These are phyloP conservation scores for Actinomortierella ambigua DNA, from an alignment of 371 early-diverging fungal species.

Conservation along the genomic window DNA sequence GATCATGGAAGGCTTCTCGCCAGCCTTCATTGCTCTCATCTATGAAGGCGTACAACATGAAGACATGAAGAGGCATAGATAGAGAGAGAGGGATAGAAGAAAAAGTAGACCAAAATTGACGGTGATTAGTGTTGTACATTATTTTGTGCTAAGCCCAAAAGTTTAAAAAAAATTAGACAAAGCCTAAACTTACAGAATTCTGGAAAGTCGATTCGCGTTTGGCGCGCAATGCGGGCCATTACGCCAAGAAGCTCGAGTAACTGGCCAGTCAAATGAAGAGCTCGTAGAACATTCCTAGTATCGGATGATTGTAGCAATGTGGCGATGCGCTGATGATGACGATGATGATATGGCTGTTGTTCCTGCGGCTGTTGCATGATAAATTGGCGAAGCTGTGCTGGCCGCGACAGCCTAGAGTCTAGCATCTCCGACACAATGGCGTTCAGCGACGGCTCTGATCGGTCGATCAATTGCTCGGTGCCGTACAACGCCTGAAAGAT, in stretches of 20 bases:
- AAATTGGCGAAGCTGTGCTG: background rate
- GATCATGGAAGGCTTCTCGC: constrained; percentile 24
- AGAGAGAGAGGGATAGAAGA: background rate
- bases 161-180: background rate
- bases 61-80: too few species aligned
- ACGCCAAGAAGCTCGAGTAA: constrained; percentile 10
- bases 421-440: background rate
- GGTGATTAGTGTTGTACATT: too few species aligned
- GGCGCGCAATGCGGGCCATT: constrained; percentile 8
- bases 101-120: background rate
- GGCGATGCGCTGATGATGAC: background rate
- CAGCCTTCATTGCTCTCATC: constrained; percentile 20
- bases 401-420: background rate
- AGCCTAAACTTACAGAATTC: constrained; percentile 18
- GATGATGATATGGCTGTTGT: too few species aligned
- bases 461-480: constrained; percentile 4
- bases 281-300: constrained; percentile 2
- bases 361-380: too few species aligned
- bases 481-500: constrained; percentile 25
- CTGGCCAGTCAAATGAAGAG: constrained; percentile 23
- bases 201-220: constrained; percentile 8
- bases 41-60: too few species aligned
- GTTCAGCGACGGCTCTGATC: background rate
- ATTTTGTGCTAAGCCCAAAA: too few species aligned
- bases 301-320: constrained; percentile 3